Conservation (phyloP, 2,329 filamentous ascomycete genomes). For the Zymoseptoria pseudotritici region DNA sequence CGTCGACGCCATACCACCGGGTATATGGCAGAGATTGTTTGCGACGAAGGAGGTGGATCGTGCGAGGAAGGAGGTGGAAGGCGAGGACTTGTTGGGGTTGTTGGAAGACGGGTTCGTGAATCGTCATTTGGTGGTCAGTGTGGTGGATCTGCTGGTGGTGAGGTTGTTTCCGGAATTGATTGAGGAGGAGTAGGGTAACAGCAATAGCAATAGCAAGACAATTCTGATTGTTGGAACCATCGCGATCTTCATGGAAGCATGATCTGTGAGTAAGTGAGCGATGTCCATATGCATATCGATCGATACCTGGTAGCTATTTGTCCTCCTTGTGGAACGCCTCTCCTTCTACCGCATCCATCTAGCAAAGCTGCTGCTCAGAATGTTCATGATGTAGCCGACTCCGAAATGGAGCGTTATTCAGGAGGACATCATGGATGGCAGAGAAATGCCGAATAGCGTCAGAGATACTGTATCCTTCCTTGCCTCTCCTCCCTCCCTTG, state of each 20-base stretch:
- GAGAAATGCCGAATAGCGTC: not conserved
- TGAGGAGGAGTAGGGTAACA: slow-evolving; percentile 49
- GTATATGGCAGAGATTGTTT: slow-evolving; percentile 40
- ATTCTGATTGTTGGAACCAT: not conserved
- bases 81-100: slow-evolving; percentile 54
- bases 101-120: slow-evolving; percentile 84
- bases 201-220: not conserved
- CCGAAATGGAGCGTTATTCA: not conserved
- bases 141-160: slow-evolving; percentile 75
- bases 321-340: not conserved
- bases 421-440: not conserved
- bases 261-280: not conserved
- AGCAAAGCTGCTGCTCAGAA: not conserved
- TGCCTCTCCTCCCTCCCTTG: not conserved
- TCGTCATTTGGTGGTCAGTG: slow-evolving; percentile 77
- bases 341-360: not conserved
- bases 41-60: slow-evolving; percentile 23
- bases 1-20: slow-evolving; percentile 40
- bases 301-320: not conserved
- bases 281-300: not conserved
- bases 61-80: slow-evolving; percentile 42
- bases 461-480: not conserved
- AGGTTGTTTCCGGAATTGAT: slow-evolving; percentile 76
- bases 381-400: not conserved
- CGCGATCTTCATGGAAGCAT: not conserved